A percentile compares a stretch with the other conserved stretches of the same genome.
These are phyloP conservation scores for Phaeotremella fagi DNA, from an alignment of 768 basidiomycete species.

Conservation along the genomic window DNA sequence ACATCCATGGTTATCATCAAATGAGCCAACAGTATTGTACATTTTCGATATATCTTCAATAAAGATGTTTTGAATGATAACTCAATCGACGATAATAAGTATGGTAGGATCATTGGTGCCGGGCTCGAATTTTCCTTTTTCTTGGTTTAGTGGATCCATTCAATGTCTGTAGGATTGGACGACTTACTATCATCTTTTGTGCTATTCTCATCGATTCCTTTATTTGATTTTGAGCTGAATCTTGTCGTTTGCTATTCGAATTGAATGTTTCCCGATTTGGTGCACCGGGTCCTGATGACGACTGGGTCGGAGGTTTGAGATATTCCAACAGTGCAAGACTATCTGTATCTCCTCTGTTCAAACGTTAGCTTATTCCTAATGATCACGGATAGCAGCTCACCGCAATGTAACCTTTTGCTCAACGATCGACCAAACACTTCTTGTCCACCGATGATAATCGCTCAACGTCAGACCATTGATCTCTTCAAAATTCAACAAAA, in stretches of 20 bases:
- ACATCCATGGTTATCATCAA: conserved; percentile 30
- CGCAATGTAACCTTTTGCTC: conserved; percentile 23
- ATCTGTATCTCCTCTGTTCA: conserved; percentile 16
- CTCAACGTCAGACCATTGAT: conserved; percentile 21
- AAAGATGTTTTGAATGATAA: conserved; percentile 21
- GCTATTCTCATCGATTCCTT: conserved; percentile 12
- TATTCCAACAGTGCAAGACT: conserved; percentile 7
- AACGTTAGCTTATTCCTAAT: background rate
- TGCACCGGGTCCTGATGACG: conserved; percentile 22
- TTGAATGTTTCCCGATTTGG: conserved; percentile 20
- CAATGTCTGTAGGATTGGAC: background rate
- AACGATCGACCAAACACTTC: conserved; percentile 33
- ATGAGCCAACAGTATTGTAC: conserved; percentile 27
- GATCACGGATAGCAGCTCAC: conserved; percentile 13
- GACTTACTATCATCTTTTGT: conserved; percentile 11
- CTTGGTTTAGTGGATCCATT: no score
- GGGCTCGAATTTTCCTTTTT: conserved; percentile 5
- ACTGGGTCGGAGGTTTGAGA: conserved; percentile 11
- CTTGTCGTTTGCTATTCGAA: no score
- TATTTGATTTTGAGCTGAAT: no score
- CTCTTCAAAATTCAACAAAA: conserved; percentile 15
- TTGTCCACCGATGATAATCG: conserved; percentile 36
- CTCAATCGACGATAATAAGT: conserved; percentile 25
- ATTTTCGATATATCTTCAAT: conserved; percentile 30
- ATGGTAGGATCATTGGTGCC: conserved; percentile 29